These are phyloP conservation scores for Umbelopsis sp. DNA, from an alignment of 192 early-diverging fungal species.

Conservation along the genomic window DNA sequence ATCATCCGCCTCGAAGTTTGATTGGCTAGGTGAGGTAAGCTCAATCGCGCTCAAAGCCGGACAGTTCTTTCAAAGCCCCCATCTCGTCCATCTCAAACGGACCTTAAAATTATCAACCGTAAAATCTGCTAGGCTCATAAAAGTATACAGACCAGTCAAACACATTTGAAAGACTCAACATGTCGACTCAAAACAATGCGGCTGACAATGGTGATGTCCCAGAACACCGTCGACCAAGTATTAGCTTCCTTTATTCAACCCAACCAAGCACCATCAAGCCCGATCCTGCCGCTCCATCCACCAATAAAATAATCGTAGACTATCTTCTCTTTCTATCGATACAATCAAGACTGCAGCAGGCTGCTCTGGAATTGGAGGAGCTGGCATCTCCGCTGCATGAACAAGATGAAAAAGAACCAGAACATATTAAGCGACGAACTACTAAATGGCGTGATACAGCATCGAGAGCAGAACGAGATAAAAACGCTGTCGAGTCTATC, in stretches of 20 bases:
- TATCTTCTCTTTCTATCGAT: conserved; percentile 56
- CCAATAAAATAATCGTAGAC: conserved; percentile 57
- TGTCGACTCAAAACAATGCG: conserved; percentile 8
- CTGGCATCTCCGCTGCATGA: conserved; percentile 32
- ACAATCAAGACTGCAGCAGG: conserved; percentile 53
- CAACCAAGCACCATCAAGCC: conserved; percentile 24
- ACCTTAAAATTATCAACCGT: neutral
- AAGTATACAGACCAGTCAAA: neutral
- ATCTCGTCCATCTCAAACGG: neutral
- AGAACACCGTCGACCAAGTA: conserved; percentile 14
- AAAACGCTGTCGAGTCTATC: conserved; percentile 53
- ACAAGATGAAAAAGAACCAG: conserved; percentile 25
- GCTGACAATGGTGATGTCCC: neutral
- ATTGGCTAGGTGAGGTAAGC: neutral
- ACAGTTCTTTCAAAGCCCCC: neutral
- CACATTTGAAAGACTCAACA: neutral
- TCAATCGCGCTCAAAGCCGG: neutral
- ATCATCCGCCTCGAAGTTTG: neutral
- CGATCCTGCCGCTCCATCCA: conserved; percentile 38
- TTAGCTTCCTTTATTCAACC: neutral
- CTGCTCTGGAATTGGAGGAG: conserved; percentile 43
- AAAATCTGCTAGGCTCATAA: neutral
- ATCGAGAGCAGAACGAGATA: conserved; percentile 49
- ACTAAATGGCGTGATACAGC: conserved; percentile 39
- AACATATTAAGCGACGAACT: conserved; percentile 37